Conservation (phyloP, 352 stramenopile genomes). For the Globisporangium camurandrum region DNA sequence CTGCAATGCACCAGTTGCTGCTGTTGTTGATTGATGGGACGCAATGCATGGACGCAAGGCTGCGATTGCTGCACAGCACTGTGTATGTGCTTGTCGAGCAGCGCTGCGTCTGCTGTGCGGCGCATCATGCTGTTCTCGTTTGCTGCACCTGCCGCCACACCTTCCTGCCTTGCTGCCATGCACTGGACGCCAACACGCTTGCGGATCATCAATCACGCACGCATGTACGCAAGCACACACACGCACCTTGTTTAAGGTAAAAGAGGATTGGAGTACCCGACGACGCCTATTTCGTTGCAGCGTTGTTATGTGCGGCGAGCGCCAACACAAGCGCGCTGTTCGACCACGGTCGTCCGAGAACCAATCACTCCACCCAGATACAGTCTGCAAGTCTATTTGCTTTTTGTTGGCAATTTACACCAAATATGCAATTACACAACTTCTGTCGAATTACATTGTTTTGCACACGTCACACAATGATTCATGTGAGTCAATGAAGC, state of each 20-base stretch:
- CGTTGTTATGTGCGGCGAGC: slow-evolving; percentile 5
- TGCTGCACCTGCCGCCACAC: too few relatives aligned
- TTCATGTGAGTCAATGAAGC: not conserved
- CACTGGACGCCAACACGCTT: not conserved
- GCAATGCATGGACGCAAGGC: too few relatives aligned
- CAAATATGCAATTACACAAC: slow-evolving; percentile 6
- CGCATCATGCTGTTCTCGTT: too few relatives aligned
- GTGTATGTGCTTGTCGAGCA: too few relatives aligned
- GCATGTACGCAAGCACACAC: slow-evolving; percentile 1
- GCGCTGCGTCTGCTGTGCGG: too few relatives aligned
- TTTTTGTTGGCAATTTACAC: slow-evolving; percentile 16
- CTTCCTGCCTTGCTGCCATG: not conserved
- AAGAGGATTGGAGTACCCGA: slow-evolving; percentile 60
- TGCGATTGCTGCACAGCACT: too few relatives aligned
- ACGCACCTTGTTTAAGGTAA: slow-evolving; percentile 89
- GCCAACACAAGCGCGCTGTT: not conserved
- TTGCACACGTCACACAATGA: slow-evolving; percentile 2
- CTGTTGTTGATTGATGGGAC: too few relatives aligned
- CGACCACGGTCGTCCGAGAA: slow-evolving; percentile 33
- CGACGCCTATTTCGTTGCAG: slow-evolving; percentile 59
- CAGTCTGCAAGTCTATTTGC: slow-evolving; percentile 29
- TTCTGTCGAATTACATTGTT: slow-evolving; percentile 4
- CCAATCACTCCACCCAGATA: slow-evolving; percentile 73
- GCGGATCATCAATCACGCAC: too few relatives aligned
- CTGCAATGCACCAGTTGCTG: too few relatives aligned